Base-by-base conservation (phyloP, 495 filamentous ascomycete genomes). In the Massariosphaeria phaeospora region DNA sequence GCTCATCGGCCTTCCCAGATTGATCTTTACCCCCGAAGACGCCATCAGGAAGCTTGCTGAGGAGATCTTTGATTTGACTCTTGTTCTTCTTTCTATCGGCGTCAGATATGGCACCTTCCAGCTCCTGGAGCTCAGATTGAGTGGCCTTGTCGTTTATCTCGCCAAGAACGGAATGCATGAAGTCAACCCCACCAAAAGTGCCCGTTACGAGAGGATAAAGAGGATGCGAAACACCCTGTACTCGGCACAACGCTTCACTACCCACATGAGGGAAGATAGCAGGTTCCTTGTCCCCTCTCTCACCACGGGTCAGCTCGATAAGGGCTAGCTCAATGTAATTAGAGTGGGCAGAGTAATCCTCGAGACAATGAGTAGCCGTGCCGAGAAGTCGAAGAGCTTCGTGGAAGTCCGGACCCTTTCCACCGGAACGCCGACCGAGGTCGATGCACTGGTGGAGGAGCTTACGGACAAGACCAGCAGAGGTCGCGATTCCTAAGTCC, bases 341-440 rank as follows among this genome's bases (percentile, higher is more conserved):
- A 51, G 88, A 93, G 68, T 95, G 90, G 34, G 90, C 90, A 13
- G 88, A 84, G 70, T 81, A 96, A 64, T 96, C 89, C 75, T 96
- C 90, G n/a, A 96, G 71, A 57, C 89, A 94, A 72, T 96, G 90
- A 45, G 86, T 76, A 3, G 84, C 90, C 34, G 90, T 96, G 17
- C 90, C 90, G 44, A 96, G 67, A 7, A 95, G 75, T 47, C 90
- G 81, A 15, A 96, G 72, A 44, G 89, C 87, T 72, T 96, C 90
- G 65, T 90, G 82, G 3, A 93, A 75, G 59, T 93, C 89, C 21
- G 75, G 74, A 57, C 90, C 82, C 59, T 86, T 78, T 7, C 72
- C 48, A 36, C 70, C 79, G 66, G 88, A 95, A 17, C 72, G 78
- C 52, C 89, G 83, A 29, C 79, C 90, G 1, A 94, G 74, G 48